Evolutionary conservation across 331 rosid genomes (phyloP), one percentile per base, ranked within the genome.

Genomic region (Quercus phellos): DNA sequence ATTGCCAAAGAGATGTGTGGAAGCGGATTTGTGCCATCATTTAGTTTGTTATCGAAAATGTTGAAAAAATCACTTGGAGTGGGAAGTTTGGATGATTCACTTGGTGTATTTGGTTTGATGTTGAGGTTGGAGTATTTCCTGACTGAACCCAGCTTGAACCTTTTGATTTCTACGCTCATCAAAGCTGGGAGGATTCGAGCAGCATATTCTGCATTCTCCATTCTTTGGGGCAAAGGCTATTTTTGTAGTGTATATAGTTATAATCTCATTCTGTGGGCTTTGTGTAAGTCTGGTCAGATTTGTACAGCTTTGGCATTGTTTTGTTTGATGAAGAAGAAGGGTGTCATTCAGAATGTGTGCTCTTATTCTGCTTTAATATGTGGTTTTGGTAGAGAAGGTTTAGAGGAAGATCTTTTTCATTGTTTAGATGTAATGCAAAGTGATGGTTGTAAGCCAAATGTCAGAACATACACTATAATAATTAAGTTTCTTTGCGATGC

Each of bases 281-380:
- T 84, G 63, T 84, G 90, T 43, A 84, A 79, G 50, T 63, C 83
- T 24, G 83, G 79, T 32, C 74, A 79, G 69, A 79, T 84, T 43
- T 42, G 46, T 67, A 46, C 68, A 14, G 86, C 90, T 74, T 70
- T 87, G 71, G 64, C 58, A 78, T 72, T 87, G 43, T 72, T 83
- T 73, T 73, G 58, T 81, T 77, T 66, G 80, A 79, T 81, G 86
- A 84, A 87, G 81, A 87, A 71, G 79, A 87, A 76, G 55, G 90
- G 86, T 21, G 35, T 77, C 60, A 35, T 64, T 53, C 85, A 32
- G 35, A 70, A 79, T 67, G 83, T 43, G 1, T 87, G 88, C 83
- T 82, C 88, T 38, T 81, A 84, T 77, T 79, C 88, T 70, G 90
- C 88, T 74, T 82, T 87, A 74, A 38, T 81, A 4, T 87, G 77